Percentiles rank a stretch among this genome's conserved stretches.
Conservation (phyloP, 2,329 filamentous ascomycete species). For the Trichoderma koningii region DNA sequence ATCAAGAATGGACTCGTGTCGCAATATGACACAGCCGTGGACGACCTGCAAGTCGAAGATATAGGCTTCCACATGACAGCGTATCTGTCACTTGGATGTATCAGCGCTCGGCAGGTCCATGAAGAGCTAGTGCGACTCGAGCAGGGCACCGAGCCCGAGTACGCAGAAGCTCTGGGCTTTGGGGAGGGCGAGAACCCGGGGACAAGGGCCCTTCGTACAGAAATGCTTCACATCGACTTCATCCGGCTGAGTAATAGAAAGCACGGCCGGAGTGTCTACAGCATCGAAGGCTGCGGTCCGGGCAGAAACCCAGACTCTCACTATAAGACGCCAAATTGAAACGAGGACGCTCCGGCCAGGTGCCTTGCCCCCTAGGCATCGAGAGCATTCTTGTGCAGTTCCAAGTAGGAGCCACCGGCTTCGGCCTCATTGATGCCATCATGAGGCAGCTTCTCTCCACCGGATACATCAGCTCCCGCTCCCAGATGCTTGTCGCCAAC, state of each 20-base stretch:
- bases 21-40: slow-evolving; percentile 69
- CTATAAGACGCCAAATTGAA: slow-evolving; percentile 51
- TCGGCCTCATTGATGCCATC: slow-evolving; percentile 75
- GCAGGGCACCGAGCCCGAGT: slow-evolving; percentile 54
- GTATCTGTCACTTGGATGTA: slow-evolving; percentile 70
- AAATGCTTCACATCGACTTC: slow-evolving; percentile 78
- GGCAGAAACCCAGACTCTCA: slow-evolving; percentile 45
- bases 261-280: slow-evolving; percentile 66
- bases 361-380: slow-evolving; percentile 34
- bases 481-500: slow-evolving; percentile 73
- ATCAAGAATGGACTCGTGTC: slow-evolving; percentile 62
- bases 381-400: slow-evolving; percentile 47
- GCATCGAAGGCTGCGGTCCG: slow-evolving; percentile 62
- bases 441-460: slow-evolving; percentile 74
- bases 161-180: slow-evolving; percentile 55
- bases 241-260: slow-evolving; percentile 76
- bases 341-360: slow-evolving; percentile 40
- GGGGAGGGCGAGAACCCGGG: slow-evolving; percentile 72
- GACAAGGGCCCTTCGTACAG: slow-evolving; percentile 68
- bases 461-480: slow-evolving; percentile 76
- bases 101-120: slow-evolving; percentile 74
- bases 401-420: slow-evolving; percentile 68
- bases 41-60: slow-evolving; percentile 68
- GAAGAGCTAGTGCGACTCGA: slow-evolving; percentile 68
- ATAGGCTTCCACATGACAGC: slow-evolving; percentile 77